Percentiles rank a stretch among this genome's conserved stretches.
These are phyloP conservation scores for Penicillium subrubescens DNA, from an alignment of 495 filamentous ascomycete genomes.

Conservation along the genomic window DNA sequence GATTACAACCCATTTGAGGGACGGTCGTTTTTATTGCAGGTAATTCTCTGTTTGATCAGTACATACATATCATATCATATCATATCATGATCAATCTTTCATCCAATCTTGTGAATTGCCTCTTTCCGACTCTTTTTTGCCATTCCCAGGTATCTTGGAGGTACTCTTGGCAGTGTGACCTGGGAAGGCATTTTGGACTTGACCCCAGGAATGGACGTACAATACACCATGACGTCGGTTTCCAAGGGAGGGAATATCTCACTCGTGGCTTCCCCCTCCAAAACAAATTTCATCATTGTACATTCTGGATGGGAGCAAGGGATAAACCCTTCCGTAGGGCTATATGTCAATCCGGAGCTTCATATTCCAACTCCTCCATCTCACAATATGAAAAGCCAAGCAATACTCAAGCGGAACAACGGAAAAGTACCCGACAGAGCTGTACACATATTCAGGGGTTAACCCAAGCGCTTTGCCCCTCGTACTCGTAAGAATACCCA, in stretches of 20 bases:
- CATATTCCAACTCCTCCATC: background rate
- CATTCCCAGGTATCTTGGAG: background rate
- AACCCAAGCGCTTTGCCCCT: background rate
- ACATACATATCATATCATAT: constrained; percentile 15
- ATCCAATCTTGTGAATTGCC: background rate
- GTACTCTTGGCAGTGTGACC: background rate
- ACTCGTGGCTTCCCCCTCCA: background rate
- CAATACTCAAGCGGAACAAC: background rate
- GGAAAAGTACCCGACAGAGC: no score
- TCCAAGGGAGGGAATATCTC: background rate
- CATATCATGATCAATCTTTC: background rate
- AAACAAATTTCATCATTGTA: constrained; percentile 3
- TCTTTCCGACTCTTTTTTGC: background rate
- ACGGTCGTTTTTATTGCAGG: constrained; percentile 1
- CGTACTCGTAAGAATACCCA: constrained; percentile 1
- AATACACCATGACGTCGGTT: background rate
- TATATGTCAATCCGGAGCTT: no score
- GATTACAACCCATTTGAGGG: constrained; percentile 6
- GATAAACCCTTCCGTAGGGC: background rate
- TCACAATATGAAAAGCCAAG: background rate
- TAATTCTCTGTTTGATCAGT: constrained; percentile 13
- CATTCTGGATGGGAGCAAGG: constrained; percentile 5
- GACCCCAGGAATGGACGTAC: background rate
- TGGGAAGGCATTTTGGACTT: background rate
- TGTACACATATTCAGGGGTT: no score